Base-by-base conservation (phyloP, 345 rosid genomes). In the Erodium maritimum region DNA sequence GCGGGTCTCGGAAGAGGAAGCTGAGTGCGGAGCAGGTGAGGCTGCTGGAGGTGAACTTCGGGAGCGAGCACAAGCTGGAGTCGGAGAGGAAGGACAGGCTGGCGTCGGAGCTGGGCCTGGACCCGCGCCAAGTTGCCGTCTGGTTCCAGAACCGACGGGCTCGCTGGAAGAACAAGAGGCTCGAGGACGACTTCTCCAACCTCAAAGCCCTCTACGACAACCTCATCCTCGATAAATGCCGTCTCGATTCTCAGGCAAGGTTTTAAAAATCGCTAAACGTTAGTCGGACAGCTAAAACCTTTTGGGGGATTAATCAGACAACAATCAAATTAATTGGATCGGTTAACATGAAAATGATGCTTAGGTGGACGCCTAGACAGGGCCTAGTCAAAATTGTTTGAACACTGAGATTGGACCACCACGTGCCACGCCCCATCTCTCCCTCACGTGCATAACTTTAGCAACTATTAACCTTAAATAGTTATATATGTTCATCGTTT, bases 141-240 rank as follows among this genome's bases (percentile, higher is more conserved):
- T 93, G 99, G 99, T 93, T 89, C 70, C 99, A 93, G 59, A 93
- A 93, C 82, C 77, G 96, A 18, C 75, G 97, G 51, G 91, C 97
- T 29, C 82, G 99, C 14, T 87, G 85, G 85, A 93, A 87, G 81
- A 80, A 76, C 79, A 93, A 93, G 83, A 87, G 80, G 76, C 84
- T 93, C 3, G 96, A 93, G 67, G 91, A 93, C 62, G 93, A 85
- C 60, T 83, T 81, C 33, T 33, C 71, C 16, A 79, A 65, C 70
- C 60, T 93, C 33, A 89, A 80, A 54, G 56, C 75, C 4, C 56
- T 67, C 20, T 71, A 89, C 57, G 88, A 87, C 17, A 59, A 17
- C 22, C 71, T 54, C 17, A 62, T 83, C 33, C 63, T 82, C 1
- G 83, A 85, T 58, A 85, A 83, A 71, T 82, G 80, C 67, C 74